These are phyloP conservation scores for Gloeopeniophorella convolvens DNA, from an alignment of 768 basidiomycete genomes.

Conservation along the genomic window DNA sequence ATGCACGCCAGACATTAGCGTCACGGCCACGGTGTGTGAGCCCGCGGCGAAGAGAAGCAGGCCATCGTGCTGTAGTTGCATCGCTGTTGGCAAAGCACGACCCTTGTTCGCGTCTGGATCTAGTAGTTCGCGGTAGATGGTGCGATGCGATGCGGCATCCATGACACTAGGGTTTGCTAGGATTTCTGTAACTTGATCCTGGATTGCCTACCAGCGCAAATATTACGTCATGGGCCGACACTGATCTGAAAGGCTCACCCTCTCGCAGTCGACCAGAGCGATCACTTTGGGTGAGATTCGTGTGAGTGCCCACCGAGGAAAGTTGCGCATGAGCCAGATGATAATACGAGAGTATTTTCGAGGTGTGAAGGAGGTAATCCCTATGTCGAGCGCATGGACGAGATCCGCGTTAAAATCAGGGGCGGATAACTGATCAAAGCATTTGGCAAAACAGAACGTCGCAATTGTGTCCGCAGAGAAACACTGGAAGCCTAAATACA, in stretches of 20 bases:
- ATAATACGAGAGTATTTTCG: constrained; percentile 4
- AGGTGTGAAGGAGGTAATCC: constrained; percentile 24
- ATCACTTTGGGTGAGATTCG: neutral
- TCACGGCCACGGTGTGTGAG: constrained; percentile 11
- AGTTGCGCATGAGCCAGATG: neutral
- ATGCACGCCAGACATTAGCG: constrained; percentile 9
- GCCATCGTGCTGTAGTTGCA: constrained; percentile 5
- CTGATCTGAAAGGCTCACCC: neutral
- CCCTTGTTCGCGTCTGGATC: constrained; percentile 8
- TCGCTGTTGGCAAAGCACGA: neutral
- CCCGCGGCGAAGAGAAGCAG: constrained; percentile 8
- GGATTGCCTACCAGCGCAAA: neutral
- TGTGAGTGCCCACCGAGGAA: neutral
- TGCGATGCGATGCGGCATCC: constrained; percentile 10
- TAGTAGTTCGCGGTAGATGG: constrained; percentile 9
- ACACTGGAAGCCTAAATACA: constrained; percentile 38
- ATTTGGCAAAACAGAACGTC: constrained; percentile 35
- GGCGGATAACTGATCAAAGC: constrained; percentile 28
- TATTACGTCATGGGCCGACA: neutral
- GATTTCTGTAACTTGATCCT: neutral
- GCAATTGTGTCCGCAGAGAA: constrained; percentile 39
- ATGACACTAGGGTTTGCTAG: neutral
- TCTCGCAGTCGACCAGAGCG: neutral
- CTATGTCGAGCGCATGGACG: constrained; percentile 28
- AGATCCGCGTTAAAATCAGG: constrained; percentile 33